These are phyloP conservation scores for Phycomyces blakesleeanus DNA, from an alignment of 192 early-diverging fungal genomes.

Conservation along the genomic window DNA sequence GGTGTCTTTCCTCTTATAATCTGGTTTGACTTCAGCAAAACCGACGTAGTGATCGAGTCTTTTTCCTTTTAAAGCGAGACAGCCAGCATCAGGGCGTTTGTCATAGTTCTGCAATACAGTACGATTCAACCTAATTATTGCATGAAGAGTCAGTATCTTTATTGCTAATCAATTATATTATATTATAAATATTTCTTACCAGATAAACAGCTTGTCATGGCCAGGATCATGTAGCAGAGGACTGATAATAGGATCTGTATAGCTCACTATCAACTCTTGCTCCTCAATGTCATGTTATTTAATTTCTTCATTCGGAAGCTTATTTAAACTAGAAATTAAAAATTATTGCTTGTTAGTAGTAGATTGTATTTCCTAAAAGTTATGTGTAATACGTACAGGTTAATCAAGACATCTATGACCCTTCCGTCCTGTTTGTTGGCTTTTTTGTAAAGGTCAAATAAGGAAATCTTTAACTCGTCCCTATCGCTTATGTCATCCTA, in stretches of 20 bases:
- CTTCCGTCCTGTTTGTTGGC: slow-evolving; percentile 11
- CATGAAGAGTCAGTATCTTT: slow-evolving; percentile 10
- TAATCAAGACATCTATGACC: slow-evolving; percentile 14
- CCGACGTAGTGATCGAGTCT: neutral
- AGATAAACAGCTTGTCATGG: slow-evolving; percentile 10
- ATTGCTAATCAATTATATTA: slow-evolving; percentile 10
- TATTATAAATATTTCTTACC: slow-evolving; percentile 10
- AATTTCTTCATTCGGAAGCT: slow-evolving; percentile 8
- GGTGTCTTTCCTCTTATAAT: neutral
- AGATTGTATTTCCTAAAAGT: slow-evolving; percentile 10
- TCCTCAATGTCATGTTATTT: slow-evolving; percentile 6
- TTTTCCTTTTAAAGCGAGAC: slow-evolving; percentile 8
- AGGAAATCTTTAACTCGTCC: slow-evolving; percentile 10
- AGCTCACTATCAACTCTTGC: slow-evolving; percentile 11
- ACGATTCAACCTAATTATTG: slow-evolving; percentile 10
- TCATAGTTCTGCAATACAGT: slow-evolving; percentile 9
- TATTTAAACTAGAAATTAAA: slow-evolving; percentile 9
- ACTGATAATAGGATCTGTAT: slow-evolving; percentile 7
- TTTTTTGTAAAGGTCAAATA: slow-evolving; percentile 12
- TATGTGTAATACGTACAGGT: slow-evolving; percentile 13
- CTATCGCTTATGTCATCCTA: slow-evolving; percentile 2
- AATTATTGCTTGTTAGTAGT: slow-evolving; percentile 8
- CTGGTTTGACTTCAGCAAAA: slow-evolving; percentile 1
- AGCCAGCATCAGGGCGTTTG: slow-evolving; percentile 8
- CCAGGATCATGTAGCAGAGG: slow-evolving; percentile 12